These are phyloP conservation scores for Colletotrichum orbiculare DNA, from an alignment of 2,329 filamentous ascomycete species.

Conservation along the genomic window DNA sequence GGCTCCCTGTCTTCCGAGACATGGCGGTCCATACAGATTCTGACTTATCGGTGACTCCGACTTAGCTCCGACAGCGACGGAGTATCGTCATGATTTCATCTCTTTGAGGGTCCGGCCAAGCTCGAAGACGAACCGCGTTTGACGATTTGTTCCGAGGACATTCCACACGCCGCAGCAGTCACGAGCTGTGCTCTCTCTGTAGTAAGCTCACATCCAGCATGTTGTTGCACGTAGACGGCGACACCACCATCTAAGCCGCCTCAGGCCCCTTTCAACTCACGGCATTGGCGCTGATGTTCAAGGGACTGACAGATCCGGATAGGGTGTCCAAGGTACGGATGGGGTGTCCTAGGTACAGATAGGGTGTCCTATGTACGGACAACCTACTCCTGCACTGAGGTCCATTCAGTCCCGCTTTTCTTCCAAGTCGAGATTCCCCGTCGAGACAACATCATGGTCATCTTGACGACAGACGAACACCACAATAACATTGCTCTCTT, in stretches of 20 bases:
- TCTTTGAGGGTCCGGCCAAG: conserved; percentile 10
- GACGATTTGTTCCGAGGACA: not conserved
- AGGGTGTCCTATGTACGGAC: too few relatives aligned
- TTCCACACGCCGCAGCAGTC: not conserved
- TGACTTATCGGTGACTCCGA: conserved; percentile 25
- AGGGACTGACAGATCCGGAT: conserved; percentile 7
- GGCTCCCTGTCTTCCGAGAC: conserved; percentile 30
- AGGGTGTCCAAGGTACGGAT: not conserved
- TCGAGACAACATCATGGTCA: not conserved
- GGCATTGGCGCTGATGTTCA: too few relatives aligned
- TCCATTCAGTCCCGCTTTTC: too few relatives aligned
- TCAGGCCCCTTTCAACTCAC: conserved; percentile 9
- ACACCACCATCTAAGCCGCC: not conserved
- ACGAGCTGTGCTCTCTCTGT: conserved; percentile 7
- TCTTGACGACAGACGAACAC: conserved; percentile 11
- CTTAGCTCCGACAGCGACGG: conserved; percentile 5
- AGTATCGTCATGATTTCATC: not conserved
- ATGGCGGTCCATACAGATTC: conserved; percentile 28
- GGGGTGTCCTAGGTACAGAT: too few relatives aligned
- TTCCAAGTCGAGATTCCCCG: too few relatives aligned
- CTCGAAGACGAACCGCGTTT: conserved; percentile 5
- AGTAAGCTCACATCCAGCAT: too few relatives aligned
- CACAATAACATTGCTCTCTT: not conserved
- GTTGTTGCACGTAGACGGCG: too few relatives aligned
- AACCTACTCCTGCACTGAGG: too few relatives aligned